Conservation (phyloP, 257 asterid genomes). For the Striga asiatica region DNA sequence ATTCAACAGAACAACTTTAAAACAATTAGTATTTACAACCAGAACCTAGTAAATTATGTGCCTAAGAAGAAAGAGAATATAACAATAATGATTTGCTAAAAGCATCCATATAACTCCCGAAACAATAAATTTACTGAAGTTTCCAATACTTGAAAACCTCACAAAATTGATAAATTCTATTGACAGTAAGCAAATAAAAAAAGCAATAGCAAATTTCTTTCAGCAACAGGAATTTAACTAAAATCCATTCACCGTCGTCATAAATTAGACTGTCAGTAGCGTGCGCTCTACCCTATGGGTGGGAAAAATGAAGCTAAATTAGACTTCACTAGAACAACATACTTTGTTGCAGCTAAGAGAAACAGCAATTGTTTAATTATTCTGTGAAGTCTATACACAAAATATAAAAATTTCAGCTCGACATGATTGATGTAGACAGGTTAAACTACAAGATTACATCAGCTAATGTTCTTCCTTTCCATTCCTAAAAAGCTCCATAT, state of each 20-base stretch:
- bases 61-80: not conserved
- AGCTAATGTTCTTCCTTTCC: conserved; percentile 4
- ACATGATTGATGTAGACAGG: not conserved
- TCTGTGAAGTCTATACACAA: not conserved
- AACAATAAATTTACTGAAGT: not conserved
- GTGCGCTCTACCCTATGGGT: not conserved
- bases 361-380: conserved; percentile 3
- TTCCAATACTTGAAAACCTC: not conserved
- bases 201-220: not conserved
- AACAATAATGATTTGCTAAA: not conserved
- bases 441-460: not conserved
- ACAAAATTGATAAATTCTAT: not conserved
- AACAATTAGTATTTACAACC: conserved; percentile 1
- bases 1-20: not conserved
- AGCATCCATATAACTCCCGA: not conserved
- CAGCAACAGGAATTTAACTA: not conserved
- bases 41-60: conserved; percentile 7
- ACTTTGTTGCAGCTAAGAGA: not conserved
- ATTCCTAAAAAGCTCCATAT: conserved; percentile 5
- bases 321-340: conserved; percentile 6
- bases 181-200: too few relatives aligned
- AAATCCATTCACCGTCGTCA: conserved; percentile 4
- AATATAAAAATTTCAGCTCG: not conserved
- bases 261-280: not conserved
- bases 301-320: not conserved